Base-by-base conservation (phyloP, 352 stramenopile species). In the Pseudoperonospora humuli region DNA sequence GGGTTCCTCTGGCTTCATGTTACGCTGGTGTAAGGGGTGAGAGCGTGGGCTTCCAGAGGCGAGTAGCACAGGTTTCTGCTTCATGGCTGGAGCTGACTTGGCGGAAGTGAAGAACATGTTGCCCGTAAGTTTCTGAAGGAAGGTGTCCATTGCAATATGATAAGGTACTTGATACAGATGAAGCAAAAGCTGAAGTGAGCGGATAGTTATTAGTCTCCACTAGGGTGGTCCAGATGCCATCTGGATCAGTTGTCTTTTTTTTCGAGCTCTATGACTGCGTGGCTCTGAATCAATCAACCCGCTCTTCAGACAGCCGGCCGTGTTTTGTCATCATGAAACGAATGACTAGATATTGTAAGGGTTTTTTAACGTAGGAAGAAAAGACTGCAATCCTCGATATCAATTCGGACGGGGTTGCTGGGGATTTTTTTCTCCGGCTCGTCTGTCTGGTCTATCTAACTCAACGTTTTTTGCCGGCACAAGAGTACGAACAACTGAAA, bases 161-260 rank as follows among this genome's bases (percentile, higher is more conserved):
- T 28, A 31, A 50, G 33, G 40, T 33, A 38, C 31, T 67, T 70
- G 43, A 13, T 29, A n/a, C 14, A 18, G 23, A 28, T 39, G 39
- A 54, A 54, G 61, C 57, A 75, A 72, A 75, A 67, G 43, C 40
- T 54, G 50, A 63, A 75, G 51, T 75, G 64, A 66, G 34, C 23
- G 13, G 38, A 24, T 34, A 15, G 35, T 11, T 39, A n/a, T n/a
- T n/a, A n/a, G n/a, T n/a, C n/a, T n/a, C n/a, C n/a, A n/a, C n/a
- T n/a, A n/a, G n/a, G n/a, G n/a, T n/a, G n/a, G n/a, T n/a, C n/a
- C 20, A 15, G 19, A 35, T 41, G 36, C 19, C 44, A 46, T 32
- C 45, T 60, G 37, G 37, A 43, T 40, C 27, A 47, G 35, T 37
- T 29, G 3, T 7, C 28, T 31, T 24, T 7, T 44, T 44, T 64